Evolutionary conservation across 306 rosid genomes (phyloP).

Genomic region (Quercus dentata): DNA sequence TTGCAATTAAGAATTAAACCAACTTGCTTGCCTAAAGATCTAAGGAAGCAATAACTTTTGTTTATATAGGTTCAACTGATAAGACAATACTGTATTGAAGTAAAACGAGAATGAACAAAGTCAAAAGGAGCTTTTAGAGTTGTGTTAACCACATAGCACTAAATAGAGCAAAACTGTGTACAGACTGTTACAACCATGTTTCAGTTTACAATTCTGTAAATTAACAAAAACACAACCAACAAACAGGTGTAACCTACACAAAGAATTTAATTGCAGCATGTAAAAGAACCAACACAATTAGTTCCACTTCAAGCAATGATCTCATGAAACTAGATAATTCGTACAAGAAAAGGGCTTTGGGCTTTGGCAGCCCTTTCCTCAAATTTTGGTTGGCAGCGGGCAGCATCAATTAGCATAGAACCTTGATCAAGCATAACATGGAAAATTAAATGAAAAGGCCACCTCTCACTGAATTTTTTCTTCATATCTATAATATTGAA

Average conservation of each 20-base stretch:
- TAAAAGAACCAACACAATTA: background rate
- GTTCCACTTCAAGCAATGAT: slow-evolving; percentile 8
- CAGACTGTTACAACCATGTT: too few species aligned
- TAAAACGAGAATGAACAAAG: background rate
- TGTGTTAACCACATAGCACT: background rate
- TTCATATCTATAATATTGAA: background rate
- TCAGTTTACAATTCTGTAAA: too few species aligned
- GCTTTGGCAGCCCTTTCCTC: background rate
- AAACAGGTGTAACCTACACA: background rate
- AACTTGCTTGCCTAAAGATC: background rate
- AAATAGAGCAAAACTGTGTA: too few species aligned
- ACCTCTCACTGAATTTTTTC: background rate
- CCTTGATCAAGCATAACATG: background rate
- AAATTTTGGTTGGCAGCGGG: background rate
- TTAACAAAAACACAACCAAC: background rate
- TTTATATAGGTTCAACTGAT: background rate
- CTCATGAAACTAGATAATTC: background rate
- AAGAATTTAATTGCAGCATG: background rate
- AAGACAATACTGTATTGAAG: background rate
- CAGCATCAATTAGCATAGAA: background rate
- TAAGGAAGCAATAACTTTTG: background rate
- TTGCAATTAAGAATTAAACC: background rate
- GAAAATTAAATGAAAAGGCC: background rate
- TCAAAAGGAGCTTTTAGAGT: background rate
- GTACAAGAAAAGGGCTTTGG: background rate